A percentile compares a stretch with the other conserved stretches of the same genome.
These are phyloP conservation scores for Celoporthe dispersa DNA, from an alignment of 2,329 filamentous ascomycete species.

Conservation along the genomic window DNA sequence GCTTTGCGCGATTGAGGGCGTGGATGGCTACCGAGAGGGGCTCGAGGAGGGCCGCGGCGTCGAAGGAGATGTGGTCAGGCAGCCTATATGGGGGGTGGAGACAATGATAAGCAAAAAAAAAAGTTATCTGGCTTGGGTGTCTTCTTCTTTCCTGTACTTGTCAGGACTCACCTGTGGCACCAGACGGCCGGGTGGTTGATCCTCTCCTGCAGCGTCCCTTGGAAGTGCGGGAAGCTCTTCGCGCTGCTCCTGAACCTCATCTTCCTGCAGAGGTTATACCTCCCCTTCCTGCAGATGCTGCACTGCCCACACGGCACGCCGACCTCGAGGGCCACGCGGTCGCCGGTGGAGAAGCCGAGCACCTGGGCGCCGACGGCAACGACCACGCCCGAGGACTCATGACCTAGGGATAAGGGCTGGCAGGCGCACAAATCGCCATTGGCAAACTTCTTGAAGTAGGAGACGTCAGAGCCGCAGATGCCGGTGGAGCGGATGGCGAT, in stretches of 20 bases:
- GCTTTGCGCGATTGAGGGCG: conserved; percentile 59
- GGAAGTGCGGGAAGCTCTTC: conserved; percentile 66
- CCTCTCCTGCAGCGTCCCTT: conserved; percentile 64
- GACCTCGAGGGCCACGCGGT: conserved; percentile 63
- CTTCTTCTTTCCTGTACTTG: background rate
- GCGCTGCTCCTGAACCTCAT: conserved; percentile 66
- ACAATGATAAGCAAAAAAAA: conserved; percentile 30
- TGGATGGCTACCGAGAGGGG: conserved; percentile 67
- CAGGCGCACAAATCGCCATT: conserved; percentile 72
- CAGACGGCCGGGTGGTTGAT: conserved; percentile 66
- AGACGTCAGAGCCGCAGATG: conserved; percentile 72
- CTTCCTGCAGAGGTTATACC: conserved; percentile 66
- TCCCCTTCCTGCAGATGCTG: conserved; percentile 54
- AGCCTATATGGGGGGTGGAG: conserved; percentile 54
- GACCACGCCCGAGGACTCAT: conserved; percentile 64
- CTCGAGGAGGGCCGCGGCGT: conserved; percentile 64
- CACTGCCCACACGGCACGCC: conserved; percentile 59
- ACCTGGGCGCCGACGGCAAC: conserved; percentile 59
- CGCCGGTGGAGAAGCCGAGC: conserved; percentile 56
- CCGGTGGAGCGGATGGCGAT: conserved; percentile 68
- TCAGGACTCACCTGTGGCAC: conserved; percentile 62
- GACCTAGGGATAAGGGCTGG: conserved; percentile 67
- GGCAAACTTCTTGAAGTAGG: conserved; percentile 74
- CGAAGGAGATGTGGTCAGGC: conserved; percentile 62
- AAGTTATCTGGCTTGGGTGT: no score